Percentiles rank a stretch among this genome's conserved stretches.
Conservation (phyloP, 2,329 filamentous ascomycete genomes). For the Daldinia sp. region DNA sequence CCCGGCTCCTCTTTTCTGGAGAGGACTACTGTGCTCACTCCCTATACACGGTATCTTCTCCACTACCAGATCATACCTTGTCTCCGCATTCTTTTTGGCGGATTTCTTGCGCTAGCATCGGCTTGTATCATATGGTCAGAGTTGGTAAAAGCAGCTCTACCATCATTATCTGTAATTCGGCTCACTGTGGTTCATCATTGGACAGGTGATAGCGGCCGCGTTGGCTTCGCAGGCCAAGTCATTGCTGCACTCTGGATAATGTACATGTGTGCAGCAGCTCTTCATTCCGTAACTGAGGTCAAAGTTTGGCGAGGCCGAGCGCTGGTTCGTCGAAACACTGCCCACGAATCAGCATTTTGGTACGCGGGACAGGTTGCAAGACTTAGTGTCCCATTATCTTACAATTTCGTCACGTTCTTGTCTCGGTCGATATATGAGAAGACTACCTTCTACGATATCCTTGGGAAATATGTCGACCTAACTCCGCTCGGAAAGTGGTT, state of each 20-base stretch:
- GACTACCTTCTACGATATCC: conserved; percentile 88
- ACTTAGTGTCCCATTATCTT: conserved; percentile 90
- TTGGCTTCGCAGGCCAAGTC: conserved; percentile 88
- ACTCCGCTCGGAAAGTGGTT: conserved; percentile 87
- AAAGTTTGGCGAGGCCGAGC: conserved; percentile 98
- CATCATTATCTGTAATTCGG: conserved; percentile 77
- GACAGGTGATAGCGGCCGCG: conserved; percentile 75
- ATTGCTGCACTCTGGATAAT: conserved; percentile 89
- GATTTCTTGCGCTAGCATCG: conserved; percentile 79
- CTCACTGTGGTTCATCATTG: conserved; percentile 81
- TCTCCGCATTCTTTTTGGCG: conserved; percentile 72
- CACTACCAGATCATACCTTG: conserved; percentile 80
- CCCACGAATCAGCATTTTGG: conserved; percentile 94
- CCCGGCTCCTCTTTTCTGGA: conserved; percentile 67
- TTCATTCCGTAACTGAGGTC: conserved; percentile 89
- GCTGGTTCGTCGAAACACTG: conserved; percentile 89
- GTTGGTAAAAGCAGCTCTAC: conserved; percentile 84
- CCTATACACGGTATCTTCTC: conserved; percentile 83
- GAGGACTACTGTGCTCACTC: conserved; percentile 74
- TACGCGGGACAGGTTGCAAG: conserved; percentile 93
- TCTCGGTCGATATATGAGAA: conserved; percentile 76
- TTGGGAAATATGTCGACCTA: conserved; percentile 85
- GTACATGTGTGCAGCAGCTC: conserved; percentile 94
- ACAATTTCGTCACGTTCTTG: conserved; percentile 96
- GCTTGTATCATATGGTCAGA: conserved; percentile 93